Conservation (phyloP, 768 basidiomycete genomes). For the Pleurotus tuber-regium region DNA sequence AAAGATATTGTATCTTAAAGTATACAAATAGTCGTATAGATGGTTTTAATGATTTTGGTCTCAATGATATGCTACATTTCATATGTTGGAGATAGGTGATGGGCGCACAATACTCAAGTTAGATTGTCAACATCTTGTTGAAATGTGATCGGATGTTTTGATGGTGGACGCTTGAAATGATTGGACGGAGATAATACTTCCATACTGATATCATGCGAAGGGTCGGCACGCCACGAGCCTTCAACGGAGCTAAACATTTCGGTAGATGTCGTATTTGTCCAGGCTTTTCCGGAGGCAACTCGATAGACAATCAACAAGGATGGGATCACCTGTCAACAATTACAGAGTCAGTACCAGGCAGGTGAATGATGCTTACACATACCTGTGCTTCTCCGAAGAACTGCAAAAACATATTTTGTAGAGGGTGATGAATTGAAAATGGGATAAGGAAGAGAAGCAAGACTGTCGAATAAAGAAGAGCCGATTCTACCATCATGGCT, state of each 20-base stretch:
- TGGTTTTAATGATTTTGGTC: slow-evolving; percentile 7
- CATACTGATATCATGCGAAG: too few species aligned
- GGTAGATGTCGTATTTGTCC: slow-evolving; percentile 16
- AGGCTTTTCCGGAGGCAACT: slow-evolving; percentile 27
- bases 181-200: too few species aligned
- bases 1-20: neutral
- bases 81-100: too few species aligned
- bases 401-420: slow-evolving; percentile 32
- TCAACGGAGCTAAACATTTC: neutral
- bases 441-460: slow-evolving; percentile 29
- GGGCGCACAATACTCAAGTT: too few species aligned
- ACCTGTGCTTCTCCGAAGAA: slow-evolving; percentile 31
- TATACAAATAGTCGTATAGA: neutral
- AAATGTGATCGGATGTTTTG: too few species aligned
- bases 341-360: neutral
- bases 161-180: too few species aligned
- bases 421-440: slow-evolving; percentile 19
- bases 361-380: neutral
- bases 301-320: slow-evolving; percentile 34
- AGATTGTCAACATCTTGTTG: too few species aligned
- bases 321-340: slow-evolving; percentile 26
- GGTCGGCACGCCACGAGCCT: too few species aligned
- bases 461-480: slow-evolving; percentile 24
- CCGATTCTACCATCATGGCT: slow-evolving; percentile 35
- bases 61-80: too few species aligned